Percentiles rank a stretch among this genome's conserved stretches.
Evolutionary conservation across 768 basidiomycete genomes (phyloP).

Genomic region (Mycena floridula): DNA sequence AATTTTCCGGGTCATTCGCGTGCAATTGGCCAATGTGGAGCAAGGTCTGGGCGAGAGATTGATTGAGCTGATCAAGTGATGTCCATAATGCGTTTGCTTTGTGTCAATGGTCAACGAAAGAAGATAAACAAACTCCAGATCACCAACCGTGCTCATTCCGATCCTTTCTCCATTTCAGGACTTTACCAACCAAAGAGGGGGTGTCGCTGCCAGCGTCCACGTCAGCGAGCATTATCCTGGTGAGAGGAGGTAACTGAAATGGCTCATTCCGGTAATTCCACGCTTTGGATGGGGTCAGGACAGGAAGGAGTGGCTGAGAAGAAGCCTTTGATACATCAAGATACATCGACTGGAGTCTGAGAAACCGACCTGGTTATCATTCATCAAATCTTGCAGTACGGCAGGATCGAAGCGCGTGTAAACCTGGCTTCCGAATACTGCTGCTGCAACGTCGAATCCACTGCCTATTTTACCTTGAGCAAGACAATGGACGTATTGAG

Average conservation of each 20-base stretch:
- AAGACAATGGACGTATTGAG: conserved; percentile 92
- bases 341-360: neutral
- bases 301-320: conserved; percentile 35
- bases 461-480: conserved; percentile 98
- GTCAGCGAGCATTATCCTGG: conserved; percentile 86
- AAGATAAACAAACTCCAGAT: neutral
- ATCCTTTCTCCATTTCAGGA: conserved; percentile 81
- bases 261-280: conserved; percentile 72
- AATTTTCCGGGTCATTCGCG: conserved; percentile 39
- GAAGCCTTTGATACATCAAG: conserved; percentile 9
- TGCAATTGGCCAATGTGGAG: conserved; percentile 44
- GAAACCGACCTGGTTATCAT: conserved; percentile 39
- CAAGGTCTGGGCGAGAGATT: conserved; percentile 48
- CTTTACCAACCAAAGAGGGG: conserved; percentile 87
- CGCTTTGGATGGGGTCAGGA: conserved; percentile 59
- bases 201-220: conserved; percentile 96
- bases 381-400: conserved; percentile 64
- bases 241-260: conserved; percentile 79
- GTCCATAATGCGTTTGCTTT: conserved; percentile 64
- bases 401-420: conserved; percentile 83
- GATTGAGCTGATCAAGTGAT: conserved; percentile 55
- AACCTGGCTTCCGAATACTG: conserved; percentile 90
- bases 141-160: conserved; percentile 47
- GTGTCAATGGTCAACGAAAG: neutral
- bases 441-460: conserved; percentile 94